A percentile compares a stretch with the other conserved stretches of the same genome.
phyloP scores from a whole-genome alignment of 495 filamentous ascomycete genomes.

The Hypomontagnella monticulosa region DNA sequence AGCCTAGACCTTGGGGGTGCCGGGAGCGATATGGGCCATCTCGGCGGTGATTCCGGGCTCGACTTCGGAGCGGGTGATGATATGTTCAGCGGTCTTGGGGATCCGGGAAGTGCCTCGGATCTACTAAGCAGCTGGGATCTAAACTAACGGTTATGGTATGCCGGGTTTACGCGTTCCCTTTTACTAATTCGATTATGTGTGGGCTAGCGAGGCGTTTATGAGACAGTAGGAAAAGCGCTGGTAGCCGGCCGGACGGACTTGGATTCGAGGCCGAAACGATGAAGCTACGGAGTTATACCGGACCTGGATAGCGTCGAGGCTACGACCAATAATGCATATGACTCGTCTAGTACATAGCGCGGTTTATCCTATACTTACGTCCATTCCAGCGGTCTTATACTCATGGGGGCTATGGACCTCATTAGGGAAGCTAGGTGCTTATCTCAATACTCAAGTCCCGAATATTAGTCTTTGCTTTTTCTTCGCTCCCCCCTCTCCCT shows the following conservation, averaged over 20 bases:
- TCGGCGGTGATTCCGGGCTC: slow-evolving; percentile 37
- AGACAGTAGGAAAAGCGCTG: background rate
- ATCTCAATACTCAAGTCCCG: too few species aligned
- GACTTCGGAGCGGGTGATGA: slow-evolving; percentile 41
- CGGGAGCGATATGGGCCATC: slow-evolving; percentile 38
- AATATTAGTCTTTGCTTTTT: too few species aligned
- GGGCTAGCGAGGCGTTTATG: slow-evolving; percentile 13
- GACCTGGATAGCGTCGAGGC: too few species aligned
- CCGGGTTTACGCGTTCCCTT: background rate
- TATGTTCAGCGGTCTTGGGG: slow-evolving; percentile 39
- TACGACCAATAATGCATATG: too few species aligned
- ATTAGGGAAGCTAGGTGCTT: too few species aligned
- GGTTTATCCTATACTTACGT: too few species aligned
- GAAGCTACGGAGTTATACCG: too few species aligned
- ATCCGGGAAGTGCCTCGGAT: slow-evolving; percentile 22
- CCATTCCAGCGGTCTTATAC: too few species aligned
- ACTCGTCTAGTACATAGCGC: too few species aligned
- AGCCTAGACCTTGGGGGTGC: slow-evolving; percentile 36
- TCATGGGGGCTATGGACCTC: too few species aligned
- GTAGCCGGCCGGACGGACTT: background rate
- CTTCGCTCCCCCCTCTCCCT: too few species aligned
- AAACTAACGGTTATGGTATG: slow-evolving; percentile 13
- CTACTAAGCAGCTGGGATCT: slow-evolving; percentile 45
- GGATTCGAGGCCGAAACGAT: too few species aligned
- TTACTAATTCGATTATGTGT: background rate